Evolutionary conservation across 805 yeast genomes (phyloP).

Genomic region (Yarrowia divulgata): DNA sequence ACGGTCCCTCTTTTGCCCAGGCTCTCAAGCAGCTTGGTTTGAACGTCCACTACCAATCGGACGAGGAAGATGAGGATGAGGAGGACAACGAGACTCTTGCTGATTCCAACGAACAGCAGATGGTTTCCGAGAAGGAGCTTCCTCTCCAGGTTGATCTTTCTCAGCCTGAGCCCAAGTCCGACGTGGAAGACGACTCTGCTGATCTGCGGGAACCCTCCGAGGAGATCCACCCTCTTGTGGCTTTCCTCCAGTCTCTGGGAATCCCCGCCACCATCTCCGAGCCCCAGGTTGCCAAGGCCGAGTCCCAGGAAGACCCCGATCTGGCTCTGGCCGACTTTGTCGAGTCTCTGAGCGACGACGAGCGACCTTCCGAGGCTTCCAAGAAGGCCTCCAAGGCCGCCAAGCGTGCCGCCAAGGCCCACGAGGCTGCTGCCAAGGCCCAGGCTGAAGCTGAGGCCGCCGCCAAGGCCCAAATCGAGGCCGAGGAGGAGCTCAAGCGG

Average conservation of each 20-base stretch:
- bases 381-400: conserved; percentile 11
- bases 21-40: conserved; percentile 36
- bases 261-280: conserved; percentile 21
- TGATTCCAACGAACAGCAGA: not conserved
- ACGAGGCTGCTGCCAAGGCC: conserved; percentile 15
- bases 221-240: conserved; percentile 3
- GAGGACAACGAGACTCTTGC: not conserved
- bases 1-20: conserved; percentile 26
- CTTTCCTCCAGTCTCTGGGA: conserved; percentile 17
- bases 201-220: not conserved
- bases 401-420: conserved; percentile 15
- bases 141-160: conserved; percentile 9
- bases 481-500: conserved; percentile 8
- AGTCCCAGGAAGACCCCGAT: conserved; percentile 14
- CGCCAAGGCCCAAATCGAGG: conserved; percentile 4
- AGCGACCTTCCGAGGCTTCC: not conserved
- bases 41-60: conserved; percentile 13
- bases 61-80: not conserved
- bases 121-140: not conserved
- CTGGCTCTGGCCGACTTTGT: conserved; percentile 28
- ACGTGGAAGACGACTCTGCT: not conserved
- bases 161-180: not conserved
- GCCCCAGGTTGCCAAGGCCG: conserved; percentile 18
- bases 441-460: conserved; percentile 15
- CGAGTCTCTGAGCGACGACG: conserved; percentile 27